Evolutionary conservation across 2,329 filamentous ascomycete genomes (phyloP), one percentile per base, ranked within the genome.

Genomic region (Huntiella decipiens): DNA sequence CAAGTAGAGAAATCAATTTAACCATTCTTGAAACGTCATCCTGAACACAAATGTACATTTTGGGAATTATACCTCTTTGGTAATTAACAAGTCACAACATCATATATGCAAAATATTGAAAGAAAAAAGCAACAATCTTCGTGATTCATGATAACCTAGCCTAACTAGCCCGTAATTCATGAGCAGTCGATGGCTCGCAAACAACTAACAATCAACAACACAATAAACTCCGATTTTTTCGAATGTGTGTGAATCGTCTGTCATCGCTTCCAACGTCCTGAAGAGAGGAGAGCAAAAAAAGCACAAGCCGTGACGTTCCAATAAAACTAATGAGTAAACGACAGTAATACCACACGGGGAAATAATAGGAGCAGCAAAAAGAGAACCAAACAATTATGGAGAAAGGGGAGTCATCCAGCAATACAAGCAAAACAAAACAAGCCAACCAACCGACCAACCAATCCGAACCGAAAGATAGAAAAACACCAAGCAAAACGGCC

Each of bases 401-500:
- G 41, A 39, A 12, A 39, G 40, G 22, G 28, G 43, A 43, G 32
- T 15, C 16, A 48, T 37, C 16, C 32, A 12, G n/a, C 17, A 42
- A 42, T 41, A 37, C 19, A 22, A 17, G 37, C 35, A 37, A 36
- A 16, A 36, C 12, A 38, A 22, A 45, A 41, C 17, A 39, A 48
- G 40, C 31, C 38, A 7, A 35, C 22, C 16, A 33, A 42, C 19
- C 15, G 31, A 33, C 64, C 66, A 68, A 71, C 71, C 73, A 74
- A 75, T 66, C 67, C 63, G 62, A 60, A 61, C 58, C 58, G 58
- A 57, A 55, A 53, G 41, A 37, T 33, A 12, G 11, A 54, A 53
- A 54, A 22, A n/a, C 28, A 41, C 54, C 50, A 48, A 49, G 39
- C 38, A 51, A 52, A 54, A 28, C 22, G 22, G 7, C 22, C 22